Evolutionary conservation across 768 basidiomycete species (phyloP).

Genomic region (Kondoa malvinella): DNA sequence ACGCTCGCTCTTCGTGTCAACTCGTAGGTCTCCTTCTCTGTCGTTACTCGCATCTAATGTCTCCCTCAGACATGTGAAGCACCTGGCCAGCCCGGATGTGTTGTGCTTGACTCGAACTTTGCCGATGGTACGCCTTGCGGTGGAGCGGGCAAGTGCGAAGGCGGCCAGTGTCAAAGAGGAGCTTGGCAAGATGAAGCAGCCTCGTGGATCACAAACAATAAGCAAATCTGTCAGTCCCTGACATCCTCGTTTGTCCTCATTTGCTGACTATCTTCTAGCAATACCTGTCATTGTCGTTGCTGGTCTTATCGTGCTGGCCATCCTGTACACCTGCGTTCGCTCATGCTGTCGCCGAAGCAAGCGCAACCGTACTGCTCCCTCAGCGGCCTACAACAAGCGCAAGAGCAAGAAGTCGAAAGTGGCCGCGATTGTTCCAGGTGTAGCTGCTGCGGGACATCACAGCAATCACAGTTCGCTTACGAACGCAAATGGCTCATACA

Average conservation of each 20-base stretch:
- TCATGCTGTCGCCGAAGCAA: slow-evolving; percentile 14
- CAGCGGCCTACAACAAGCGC: neutral
- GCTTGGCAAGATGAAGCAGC: slow-evolving; percentile 46
- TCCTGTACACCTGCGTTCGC: slow-evolving; percentile 36
- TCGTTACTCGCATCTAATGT: slow-evolving; percentile 37
- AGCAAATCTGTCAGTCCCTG: neutral
- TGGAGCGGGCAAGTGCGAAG: slow-evolving; percentile 51
- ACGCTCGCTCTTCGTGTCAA: slow-evolving; percentile 44
- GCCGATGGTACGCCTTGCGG: slow-evolving; percentile 74
- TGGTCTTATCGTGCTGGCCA: slow-evolving; percentile 44
- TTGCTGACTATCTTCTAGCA: slow-evolving; percentile 60
- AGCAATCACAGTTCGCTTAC: neutral
- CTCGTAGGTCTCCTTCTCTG: slow-evolving; percentile 66
- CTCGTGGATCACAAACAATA: slow-evolving; percentile 25
- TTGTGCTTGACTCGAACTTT: slow-evolving; percentile 48
- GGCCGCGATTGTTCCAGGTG: neutral
- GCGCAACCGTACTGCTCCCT: neutral
- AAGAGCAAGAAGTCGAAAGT: neutral
- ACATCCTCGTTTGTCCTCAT: neutral
- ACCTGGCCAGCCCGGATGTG: slow-evolving; percentile 37
- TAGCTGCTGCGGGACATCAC: neutral
- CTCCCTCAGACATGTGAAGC: neutral
- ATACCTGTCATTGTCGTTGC: slow-evolving; percentile 62
- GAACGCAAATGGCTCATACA: neutral
- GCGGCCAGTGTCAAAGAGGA: slow-evolving; percentile 48